phyloP scores from a whole-genome alignment of 441 rosid genomes.

The Erodium trifolium region DNA sequence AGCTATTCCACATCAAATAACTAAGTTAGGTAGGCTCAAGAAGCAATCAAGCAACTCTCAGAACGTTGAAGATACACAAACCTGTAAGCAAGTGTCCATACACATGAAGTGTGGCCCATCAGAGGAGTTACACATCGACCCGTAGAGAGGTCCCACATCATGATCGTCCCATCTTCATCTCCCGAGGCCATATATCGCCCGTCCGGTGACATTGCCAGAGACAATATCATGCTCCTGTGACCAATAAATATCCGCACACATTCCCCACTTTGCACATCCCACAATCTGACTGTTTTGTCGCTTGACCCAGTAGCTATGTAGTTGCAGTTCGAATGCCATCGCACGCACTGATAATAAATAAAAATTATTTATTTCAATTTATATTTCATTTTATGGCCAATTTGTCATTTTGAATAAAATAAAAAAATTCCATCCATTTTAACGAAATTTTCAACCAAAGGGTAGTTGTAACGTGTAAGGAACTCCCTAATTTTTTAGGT shows the following conservation, averaged over 20 bases:
- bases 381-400: no score
- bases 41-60: not conserved
- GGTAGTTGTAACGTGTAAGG: no score
- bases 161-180: slow-evolving; percentile 89
- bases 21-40: not conserved
- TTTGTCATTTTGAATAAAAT: no score
- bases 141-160: slow-evolving; percentile 98
- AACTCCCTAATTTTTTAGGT: no score
- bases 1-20: slow-evolving; percentile 29
- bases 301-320: slow-evolving; percentile 91
- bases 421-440: no score
- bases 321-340: slow-evolving; percentile 98
- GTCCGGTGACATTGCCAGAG: slow-evolving; percentile 90
- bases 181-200: slow-evolving; percentile 96
- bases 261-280: slow-evolving; percentile 95
- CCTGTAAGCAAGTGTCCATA: slow-evolving; percentile 93
- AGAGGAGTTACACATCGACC: slow-evolving; percentile 88
- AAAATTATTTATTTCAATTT: no score
- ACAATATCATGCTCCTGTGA: slow-evolving; percentile 88
- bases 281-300: slow-evolving; percentile 83
- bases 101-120: slow-evolving; percentile 88
- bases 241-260: slow-evolving; percentile 84
- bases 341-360: slow-evolving; percentile 59
- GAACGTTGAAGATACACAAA: slow-evolving; percentile 12
- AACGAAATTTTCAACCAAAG: no score